Conservation (phyloP, 805 yeast species). For the Blastobotrys attinorum region DNA sequence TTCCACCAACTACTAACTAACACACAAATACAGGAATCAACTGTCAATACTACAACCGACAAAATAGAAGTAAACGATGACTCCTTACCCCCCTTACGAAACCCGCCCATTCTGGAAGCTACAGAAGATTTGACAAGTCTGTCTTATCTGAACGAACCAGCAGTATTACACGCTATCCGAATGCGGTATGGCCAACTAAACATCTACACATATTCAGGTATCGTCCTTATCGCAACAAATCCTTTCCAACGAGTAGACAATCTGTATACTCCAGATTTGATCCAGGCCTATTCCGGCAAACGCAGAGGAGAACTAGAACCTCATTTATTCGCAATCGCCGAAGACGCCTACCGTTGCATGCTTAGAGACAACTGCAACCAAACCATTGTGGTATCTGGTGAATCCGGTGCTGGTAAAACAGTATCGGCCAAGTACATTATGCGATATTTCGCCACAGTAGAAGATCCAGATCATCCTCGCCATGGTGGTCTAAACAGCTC, state of each 20-base stretch:
- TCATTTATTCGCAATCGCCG: constrained; percentile 94
- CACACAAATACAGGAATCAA: constrained; percentile 14
- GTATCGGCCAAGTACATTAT: constrained; percentile 94
- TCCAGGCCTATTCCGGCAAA: constrained; percentile 90
- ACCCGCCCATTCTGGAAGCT: constrained; percentile 87
- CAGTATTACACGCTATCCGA: constrained; percentile 88
- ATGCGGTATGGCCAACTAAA: constrained; percentile 82
- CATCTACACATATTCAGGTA: constrained; percentile 94
- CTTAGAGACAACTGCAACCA: constrained; percentile 77
- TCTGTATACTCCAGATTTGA: constrained; percentile 82
- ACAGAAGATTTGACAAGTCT: constrained; percentile 90
- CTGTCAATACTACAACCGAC: constrained; percentile 19
- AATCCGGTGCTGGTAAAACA: constrained; percentile 98
- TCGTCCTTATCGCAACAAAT: constrained; percentile 90
- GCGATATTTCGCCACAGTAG: constrained; percentile 96
- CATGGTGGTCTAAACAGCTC: constrained; percentile 2
- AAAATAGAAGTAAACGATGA: constrained; percentile 39
- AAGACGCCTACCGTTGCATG: constrained; percentile 95
- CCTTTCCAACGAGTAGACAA: constrained; percentile 93
- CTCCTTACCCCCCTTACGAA: constrained; percentile 71
- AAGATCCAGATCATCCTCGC: constrained; percentile 37
- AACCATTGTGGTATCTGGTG: constrained; percentile 95
- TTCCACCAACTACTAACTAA: background rate
- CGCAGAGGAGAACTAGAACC: constrained; percentile 94
- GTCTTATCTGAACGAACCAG: constrained; percentile 92